Evolutionary conservation across 2,329 filamentous ascomycete species (phyloP).

Genomic region (Paecilomyces formosus): DNA sequence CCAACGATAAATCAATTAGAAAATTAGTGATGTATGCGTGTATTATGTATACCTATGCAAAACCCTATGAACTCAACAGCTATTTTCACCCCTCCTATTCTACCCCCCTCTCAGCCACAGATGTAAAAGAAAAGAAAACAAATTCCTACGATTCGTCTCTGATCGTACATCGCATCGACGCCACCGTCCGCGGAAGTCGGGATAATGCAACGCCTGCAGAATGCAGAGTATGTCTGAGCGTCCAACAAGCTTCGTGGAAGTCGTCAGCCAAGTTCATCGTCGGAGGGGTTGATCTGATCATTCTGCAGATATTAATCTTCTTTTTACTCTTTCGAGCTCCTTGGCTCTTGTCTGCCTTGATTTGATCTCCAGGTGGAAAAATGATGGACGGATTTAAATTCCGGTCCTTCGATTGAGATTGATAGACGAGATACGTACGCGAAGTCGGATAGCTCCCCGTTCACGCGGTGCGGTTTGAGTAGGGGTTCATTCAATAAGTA

Average conservation of each 20-base stretch:
- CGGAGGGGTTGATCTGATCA: neutral
- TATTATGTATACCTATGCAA: too few species aligned
- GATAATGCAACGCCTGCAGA: neutral
- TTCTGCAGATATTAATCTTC: neutral
- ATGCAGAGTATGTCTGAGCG: neutral
- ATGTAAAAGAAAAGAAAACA: neutral
- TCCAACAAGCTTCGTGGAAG: neutral
- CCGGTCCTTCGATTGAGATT: neutral
- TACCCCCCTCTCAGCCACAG: too few species aligned
- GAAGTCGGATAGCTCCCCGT: too few species aligned
- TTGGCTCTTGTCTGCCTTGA: too few species aligned
- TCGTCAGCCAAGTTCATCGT: neutral
- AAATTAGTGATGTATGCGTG: too few species aligned
- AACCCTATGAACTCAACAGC: too few species aligned
- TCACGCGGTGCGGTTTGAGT: neutral
- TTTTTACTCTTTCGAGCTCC: neutral
- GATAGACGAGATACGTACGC: neutral
- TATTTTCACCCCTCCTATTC: too few species aligned
- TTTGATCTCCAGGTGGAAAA: too few species aligned
- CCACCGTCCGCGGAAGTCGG: neutral
- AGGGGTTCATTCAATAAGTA: too few species aligned
- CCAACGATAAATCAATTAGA: too few species aligned
- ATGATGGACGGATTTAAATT: neutral
- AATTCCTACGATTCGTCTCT: neutral
- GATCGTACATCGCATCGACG: neutral